Base-by-base conservation (phyloP, 2,329 filamentous ascomycete species). In the Hypomyces rosellus region DNA sequence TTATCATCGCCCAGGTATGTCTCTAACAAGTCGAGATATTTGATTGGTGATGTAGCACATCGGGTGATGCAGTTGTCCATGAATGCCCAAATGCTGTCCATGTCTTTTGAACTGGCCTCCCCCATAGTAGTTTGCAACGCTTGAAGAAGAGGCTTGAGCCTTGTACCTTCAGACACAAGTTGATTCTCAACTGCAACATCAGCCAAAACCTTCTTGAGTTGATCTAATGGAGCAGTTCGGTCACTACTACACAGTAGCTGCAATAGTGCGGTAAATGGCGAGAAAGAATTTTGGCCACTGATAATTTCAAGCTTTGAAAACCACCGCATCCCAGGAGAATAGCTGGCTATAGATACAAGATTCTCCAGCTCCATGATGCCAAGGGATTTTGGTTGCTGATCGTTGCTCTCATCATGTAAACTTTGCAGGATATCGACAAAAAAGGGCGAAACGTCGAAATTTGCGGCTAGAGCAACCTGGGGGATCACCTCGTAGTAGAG, bases 401-500 rank as follows among this genome's bases (percentile, higher is more conserved):
- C 74, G 39, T 77, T 73, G 3, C 73, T 67, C 14, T 75, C 71
- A 13, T 76, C 67, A 40, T 86, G 80, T 9, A 89, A 67, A 33
- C 76, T 75, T 50, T 78, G 74, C 42, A 97, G 71, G 1, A 84
- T 78, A 52, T 82, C 80, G 7, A 85, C 82, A 14, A 99, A 75
- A 16, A 86, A 77, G 1, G 86, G 73, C 0, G 92, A 93, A 4
- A 95, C 85, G 62, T 97, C 93, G 61, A 96, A 93, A 57, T 87
- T 93, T 58, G 90, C 86, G 56, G 86, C 84, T 13, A 95, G 74
- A 1, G 90, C 89, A 20, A 88, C 74, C 53, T 88, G 84, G 2
- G 93, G 91, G 8, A 89, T 77, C 3, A 88, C 76, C 63, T 91
- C 84, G 64, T 95, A 95, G 69, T 95, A 97, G n/a, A 91, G 76